Evolutionary conservation across 2,329 filamentous ascomycete species (phyloP).

Genomic region (Drechslera avenae): DNA sequence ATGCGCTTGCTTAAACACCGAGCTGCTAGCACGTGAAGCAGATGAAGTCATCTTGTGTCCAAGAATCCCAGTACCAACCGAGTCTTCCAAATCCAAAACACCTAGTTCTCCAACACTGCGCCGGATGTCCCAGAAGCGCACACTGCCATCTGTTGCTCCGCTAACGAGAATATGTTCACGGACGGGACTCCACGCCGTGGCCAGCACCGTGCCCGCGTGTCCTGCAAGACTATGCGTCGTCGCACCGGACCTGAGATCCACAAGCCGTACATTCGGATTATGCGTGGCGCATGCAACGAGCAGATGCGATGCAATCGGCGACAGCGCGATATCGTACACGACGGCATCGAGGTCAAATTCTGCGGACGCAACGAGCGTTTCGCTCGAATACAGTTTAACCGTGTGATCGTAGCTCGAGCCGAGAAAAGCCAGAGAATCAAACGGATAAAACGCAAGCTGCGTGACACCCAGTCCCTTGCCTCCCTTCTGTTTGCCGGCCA

Average conservation of each 20-base stretch:
- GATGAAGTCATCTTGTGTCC: conserved; percentile 10
- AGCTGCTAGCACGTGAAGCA: conserved; percentile 47
- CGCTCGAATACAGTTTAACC: conserved; percentile 75
- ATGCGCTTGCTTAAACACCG: conserved; percentile 64
- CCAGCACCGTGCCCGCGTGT: conserved; percentile 61
- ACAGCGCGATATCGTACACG: conserved; percentile 78
- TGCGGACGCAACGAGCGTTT: conserved; percentile 64
- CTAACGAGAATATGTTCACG: conserved; percentile 81
- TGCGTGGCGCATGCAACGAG: conserved; percentile 89
- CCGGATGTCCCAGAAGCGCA: conserved; percentile 86
- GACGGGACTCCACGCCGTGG: conserved; percentile 79
- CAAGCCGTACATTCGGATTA: conserved; percentile 79
- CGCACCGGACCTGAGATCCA: conserved; percentile 84
- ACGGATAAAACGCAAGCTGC: conserved; percentile 77
- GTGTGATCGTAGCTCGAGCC: conserved; percentile 79
- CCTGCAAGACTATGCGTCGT: conserved; percentile 60
- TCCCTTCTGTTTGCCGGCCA: conserved; percentile 36
- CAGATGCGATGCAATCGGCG: conserved; percentile 71
- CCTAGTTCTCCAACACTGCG: conserved; percentile 77
- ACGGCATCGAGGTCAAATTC: conserved; percentile 71
- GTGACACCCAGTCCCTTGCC: conserved; percentile 74
- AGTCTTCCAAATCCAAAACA: conserved; percentile 82
- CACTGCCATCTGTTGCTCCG: conserved; percentile 81
- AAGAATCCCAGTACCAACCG: conserved; percentile 58
- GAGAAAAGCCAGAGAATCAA: conserved; percentile 75